Conservation (phyloP, 495 filamentous ascomycete species). For the Letharia columbiana region DNA sequence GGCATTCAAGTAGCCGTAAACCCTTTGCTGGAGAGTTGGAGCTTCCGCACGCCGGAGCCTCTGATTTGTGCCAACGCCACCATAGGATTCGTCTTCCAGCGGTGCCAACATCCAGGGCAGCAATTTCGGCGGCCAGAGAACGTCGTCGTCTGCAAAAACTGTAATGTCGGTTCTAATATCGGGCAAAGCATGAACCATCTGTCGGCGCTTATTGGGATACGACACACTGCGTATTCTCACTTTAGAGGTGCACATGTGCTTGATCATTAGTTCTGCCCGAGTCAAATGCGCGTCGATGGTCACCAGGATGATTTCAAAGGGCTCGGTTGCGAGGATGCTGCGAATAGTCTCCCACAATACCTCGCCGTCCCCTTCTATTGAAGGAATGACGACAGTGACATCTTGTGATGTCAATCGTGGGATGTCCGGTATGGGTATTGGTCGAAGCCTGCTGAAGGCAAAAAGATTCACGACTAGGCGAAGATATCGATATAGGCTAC, state of each 20-base stretch:
- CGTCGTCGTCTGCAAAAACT: conserved; percentile 81
- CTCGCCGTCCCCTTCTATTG: conserved; percentile 53
- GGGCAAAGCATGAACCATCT: conserved; percentile 74
- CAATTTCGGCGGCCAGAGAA: conserved; percentile 68
- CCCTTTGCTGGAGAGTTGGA: conserved; percentile 46
- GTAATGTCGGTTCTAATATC: conserved; percentile 66
- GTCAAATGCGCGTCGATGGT: conserved; percentile 56
- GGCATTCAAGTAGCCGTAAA: conserved; percentile 73
- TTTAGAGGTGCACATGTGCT: conserved; percentile 43
- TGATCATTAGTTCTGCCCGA: conserved; percentile 45
- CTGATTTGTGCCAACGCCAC: conserved; percentile 78
- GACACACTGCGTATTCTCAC: conserved; percentile 46
- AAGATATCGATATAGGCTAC: conserved; percentile 52
- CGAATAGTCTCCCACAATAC: conserved; percentile 52
- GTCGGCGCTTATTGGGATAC: conserved; percentile 72
- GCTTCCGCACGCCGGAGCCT: conserved; percentile 56
- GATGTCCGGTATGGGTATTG: conserved; percentile 52
- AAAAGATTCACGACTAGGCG: conserved; percentile 57
- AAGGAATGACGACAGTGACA: conserved; percentile 68
- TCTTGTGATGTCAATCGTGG: conserved; percentile 58
- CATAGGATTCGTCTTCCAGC: conserved; percentile 67
- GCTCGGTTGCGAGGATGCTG: conserved; percentile 48
- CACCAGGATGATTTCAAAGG: conserved; percentile 51
- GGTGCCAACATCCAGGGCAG: conserved; percentile 78
- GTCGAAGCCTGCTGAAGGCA: conserved; percentile 56